Conservation (phyloP, 345 rosid genomes). For the Conringia planisiliqua region DNA sequence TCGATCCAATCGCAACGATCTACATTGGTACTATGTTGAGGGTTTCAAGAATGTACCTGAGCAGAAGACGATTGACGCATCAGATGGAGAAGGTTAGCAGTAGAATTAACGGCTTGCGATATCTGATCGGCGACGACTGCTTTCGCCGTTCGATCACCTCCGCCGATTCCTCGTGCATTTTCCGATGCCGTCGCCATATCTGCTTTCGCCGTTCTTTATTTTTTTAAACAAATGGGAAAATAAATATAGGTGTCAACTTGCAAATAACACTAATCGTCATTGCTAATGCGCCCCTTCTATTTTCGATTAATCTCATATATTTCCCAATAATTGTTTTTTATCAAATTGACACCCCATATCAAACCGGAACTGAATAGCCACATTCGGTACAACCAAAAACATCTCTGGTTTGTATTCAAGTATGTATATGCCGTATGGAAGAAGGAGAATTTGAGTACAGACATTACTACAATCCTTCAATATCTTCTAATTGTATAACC, state of each 20-base stretch:
- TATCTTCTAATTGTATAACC: constrained; percentile 3
- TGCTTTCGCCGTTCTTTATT: background rate
- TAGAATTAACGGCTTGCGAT: constrained; percentile 72
- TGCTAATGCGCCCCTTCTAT: background rate
- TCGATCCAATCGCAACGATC: background rate
- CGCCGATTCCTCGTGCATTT: constrained; percentile 28
- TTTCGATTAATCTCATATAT: background rate
- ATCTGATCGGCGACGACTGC: constrained; percentile 74
- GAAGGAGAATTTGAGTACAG: background rate
- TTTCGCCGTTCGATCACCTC: constrained; percentile 62
- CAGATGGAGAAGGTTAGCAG: constrained; percentile 76
- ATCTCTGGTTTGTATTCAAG: constrained; percentile 4
- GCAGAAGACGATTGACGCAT: constrained; percentile 84
- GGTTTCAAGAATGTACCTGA: constrained; percentile 39
- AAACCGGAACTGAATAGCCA: background rate
- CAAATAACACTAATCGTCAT: background rate
- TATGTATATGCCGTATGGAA: background rate
- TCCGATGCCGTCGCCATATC: constrained; percentile 29
- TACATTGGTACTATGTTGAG: background rate
- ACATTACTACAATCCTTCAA: background rate
- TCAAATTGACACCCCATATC: background rate
- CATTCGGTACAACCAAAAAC: background rate
- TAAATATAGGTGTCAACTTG: background rate
- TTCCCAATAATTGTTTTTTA: background rate
- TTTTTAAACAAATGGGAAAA: background rate